Base-by-base conservation (phyloP, 345 rosid genomes). In the Melastoma malabathricum region DNA sequence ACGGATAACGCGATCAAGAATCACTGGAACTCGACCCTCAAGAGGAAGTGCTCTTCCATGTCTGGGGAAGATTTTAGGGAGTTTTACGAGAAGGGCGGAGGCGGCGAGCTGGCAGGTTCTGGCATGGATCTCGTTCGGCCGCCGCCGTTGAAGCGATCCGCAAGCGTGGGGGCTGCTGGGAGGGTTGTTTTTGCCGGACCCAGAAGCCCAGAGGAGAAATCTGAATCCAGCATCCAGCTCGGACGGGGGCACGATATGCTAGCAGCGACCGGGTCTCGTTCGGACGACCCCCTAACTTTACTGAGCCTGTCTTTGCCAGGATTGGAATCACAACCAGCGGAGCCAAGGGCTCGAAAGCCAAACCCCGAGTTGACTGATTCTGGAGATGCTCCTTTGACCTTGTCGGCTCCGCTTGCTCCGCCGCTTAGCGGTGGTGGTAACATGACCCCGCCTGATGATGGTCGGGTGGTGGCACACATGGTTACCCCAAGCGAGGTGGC, bases 21-120 rank as follows among this genome's bases (percentile, higher is more conserved):
- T 23, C 97, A 85, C 69, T 89, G 97, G 97, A 85, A 89, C 78
- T 89, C 97, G 0, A 89, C 97, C 31, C 75, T 89, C 0, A 89
- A 90, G 70, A 61, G 98, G 13, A 86, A 86, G 75, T 83, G 92
- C 22, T 62, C 66, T 0, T 64, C 72, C 18, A 56, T 60, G 25
- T 1, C 66, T 44, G 72, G 72, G 15, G 81, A 69, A 17, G 67
- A 68, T 0, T 15, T 23, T 34, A 34, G 41, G 41, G 41, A 34
- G 41, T 34, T 34, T 34, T 5, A 34, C 13, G 52, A 57, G 25
- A 38, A 47, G 6, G 44, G 31, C 13, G 62, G 56, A 47, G 56
- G 62, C 15, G 64, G 54, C 12, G 64, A 46, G 0, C 59, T 56
- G 39, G 74, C 65, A 31, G 84, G 75, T 59, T 72, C 74, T 8